Evolutionary conservation across 1,284 basidiomycete species (phyloP), one percentile per base, ranked within the genome.

Genomic region (Grifola frondosa): DNA sequence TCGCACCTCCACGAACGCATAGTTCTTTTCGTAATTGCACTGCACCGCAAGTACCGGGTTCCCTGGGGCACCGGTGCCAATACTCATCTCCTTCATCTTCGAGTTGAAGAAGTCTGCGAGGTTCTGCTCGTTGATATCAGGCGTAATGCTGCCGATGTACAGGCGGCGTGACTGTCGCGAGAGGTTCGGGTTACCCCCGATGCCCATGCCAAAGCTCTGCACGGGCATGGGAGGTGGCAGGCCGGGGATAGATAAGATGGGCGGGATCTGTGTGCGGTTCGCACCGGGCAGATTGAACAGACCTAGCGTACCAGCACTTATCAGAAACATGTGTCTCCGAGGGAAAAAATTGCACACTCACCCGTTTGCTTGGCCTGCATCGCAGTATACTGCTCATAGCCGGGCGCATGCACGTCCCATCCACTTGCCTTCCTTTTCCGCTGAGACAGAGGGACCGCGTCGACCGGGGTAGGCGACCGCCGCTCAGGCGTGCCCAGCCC

Each of bases 301-400:
- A 50, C 93, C 93, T 88, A 42, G 3, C 39, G 37, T 33, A 42
- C 45, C 32, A 45, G 36, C 34, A 32, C 30, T 30, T 26, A 11
- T 31, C 11, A 40, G n/a, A n/a, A n/a, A n/a, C n/a, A n/a, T n/a
- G n/a, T n/a, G n/a, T n/a, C n/a, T n/a, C 22, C 15, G 7, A 28
- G 6, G 20, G 22, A n/a, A 12, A 16, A 33, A 38, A 34, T 17
- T 26, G 8, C 30, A 16, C 21, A 44, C 78, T 53, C 57, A 91
- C 92, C 94, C 41, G 95, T 97, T 67, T 94, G 90, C 67, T 99
- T 99, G 19, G 96, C 96, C 62, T 97, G 92, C 73, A 94, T 79
- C 12, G 95, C 93, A 3, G 86, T 87, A 57, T 97, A 92, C 56
- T 91, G 88, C 60, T 98, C 95, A 56, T 97, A 99, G 16, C 95